Percentiles rank a stretch among this genome's conserved stretches.
These are phyloP conservation scores for Discostella stelligera DNA, from an alignment of 352 stramenopile genomes.

Conservation along the genomic window DNA sequence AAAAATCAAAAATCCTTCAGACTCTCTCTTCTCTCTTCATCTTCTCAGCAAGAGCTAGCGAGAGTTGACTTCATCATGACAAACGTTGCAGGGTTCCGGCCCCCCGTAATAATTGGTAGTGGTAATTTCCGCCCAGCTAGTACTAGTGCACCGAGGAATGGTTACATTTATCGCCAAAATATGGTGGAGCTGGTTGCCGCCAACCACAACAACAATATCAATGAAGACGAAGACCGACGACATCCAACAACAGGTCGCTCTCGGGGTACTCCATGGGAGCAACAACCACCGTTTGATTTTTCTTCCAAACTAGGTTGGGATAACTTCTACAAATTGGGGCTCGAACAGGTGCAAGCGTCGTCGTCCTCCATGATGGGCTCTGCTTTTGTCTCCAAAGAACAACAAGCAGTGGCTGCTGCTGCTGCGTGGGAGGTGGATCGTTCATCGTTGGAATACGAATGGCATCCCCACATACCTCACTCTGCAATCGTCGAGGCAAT, in stretches of 20 bases:
- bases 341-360: neutral
- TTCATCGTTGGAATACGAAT: slow-evolving; percentile 55
- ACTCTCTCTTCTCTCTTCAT: no score
- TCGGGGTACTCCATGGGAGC: slow-evolving; percentile 15
- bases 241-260: neutral
- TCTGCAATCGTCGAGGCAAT: slow-evolving; percentile 48
- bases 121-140: no score
- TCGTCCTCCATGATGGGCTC: no score
- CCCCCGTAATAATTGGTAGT: no score
- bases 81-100: no score
- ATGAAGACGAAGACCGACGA: neutral
- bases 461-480: slow-evolving; percentile 66
- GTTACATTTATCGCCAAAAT: neutral
- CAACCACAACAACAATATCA: neutral
- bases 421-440: no score
- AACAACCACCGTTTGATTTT: slow-evolving; percentile 60
- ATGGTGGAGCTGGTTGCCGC: neutral
- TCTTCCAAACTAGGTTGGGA: slow-evolving; percentile 64
- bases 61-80: no score
- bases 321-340: slow-evolving; percentile 50
- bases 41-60: no score
- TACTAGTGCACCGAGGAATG: no score
- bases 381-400: no score
- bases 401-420: neutral
- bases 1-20: no score